Evolutionary conservation across 225 moss, liverwort and hornwort species (phyloP).

Genomic region (Lunularia cruciata): DNA sequence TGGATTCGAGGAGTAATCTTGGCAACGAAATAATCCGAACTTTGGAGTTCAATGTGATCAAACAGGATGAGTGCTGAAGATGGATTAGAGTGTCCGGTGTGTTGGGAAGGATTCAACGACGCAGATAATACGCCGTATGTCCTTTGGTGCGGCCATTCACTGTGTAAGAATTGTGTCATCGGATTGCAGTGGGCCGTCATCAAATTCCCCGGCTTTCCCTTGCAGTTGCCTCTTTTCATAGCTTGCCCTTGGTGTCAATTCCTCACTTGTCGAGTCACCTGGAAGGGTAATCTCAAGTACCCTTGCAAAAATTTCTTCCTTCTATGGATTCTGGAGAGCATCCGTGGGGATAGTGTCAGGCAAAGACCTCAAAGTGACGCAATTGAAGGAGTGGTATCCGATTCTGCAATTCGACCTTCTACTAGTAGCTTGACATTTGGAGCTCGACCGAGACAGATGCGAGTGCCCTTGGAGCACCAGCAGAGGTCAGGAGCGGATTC

Average conservation of each 20-base stretch:
- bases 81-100: slow-evolving; percentile 88
- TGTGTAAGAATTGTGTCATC: slow-evolving; percentile 73
- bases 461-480: slow-evolving; percentile 17
- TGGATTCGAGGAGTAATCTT: no score
- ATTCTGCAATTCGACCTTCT: slow-evolving; percentile 16
- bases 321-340: slow-evolving; percentile 83
- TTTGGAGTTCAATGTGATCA: slow-evolving; percentile 22
- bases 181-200: slow-evolving; percentile 82
- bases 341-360: slow-evolving; percentile 45
- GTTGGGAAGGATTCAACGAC: slow-evolving; percentile 92
- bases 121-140: slow-evolving; percentile 76
- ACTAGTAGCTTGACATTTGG: background rate
- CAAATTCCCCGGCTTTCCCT: slow-evolving; percentile 63
- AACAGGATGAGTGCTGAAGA: slow-evolving; percentile 61
- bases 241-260: slow-evolving; percentile 97
- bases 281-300: slow-evolving; percentile 79
- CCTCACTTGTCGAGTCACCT: slow-evolving; percentile 71
- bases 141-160: slow-evolving; percentile 92
- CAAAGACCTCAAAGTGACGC: slow-evolving; percentile 35
- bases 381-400: slow-evolving; percentile 18
- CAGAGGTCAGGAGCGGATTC: slow-evolving; percentile 27
- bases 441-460: slow-evolving; percentile 19
- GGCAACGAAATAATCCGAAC: no score
- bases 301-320: slow-evolving; percentile 93
- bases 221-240: slow-evolving; percentile 88